These are phyloP conservation scores for Suillus clintonianus DNA, from an alignment of 768 basidiomycete genomes.

Conservation along the genomic window DNA sequence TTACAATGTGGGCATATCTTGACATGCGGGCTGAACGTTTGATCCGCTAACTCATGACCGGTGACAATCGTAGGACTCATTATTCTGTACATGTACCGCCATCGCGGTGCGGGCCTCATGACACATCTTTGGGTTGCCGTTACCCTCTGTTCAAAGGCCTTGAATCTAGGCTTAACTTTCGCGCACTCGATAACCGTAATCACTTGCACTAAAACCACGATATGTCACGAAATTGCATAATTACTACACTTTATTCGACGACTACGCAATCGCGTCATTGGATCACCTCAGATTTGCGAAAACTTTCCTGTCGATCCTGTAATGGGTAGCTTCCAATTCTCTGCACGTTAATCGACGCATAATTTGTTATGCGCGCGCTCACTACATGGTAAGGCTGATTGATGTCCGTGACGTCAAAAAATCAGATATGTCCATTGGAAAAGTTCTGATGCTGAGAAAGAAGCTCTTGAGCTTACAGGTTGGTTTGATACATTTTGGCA, in stretches of 20 bases:
- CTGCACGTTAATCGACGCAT: background rate
- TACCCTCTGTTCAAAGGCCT: background rate
- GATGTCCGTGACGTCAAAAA: background rate
- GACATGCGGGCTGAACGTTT: conserved; percentile 4
- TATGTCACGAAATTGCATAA: conserved; percentile 2
- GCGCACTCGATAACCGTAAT: conserved; percentile 20
- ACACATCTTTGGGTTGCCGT: conserved; percentile 7
- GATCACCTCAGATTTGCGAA: background rate
- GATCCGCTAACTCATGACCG: conserved; percentile 4
- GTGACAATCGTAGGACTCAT: conserved; percentile 55
- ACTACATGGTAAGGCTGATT: background rate
- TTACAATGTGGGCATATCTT: conserved; percentile 59
- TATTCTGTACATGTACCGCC: conserved; percentile 66
- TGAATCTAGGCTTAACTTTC: background rate
- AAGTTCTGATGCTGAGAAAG: background rate
- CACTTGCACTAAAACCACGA: conserved; percentile 5
- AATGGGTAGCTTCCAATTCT: too few species aligned
- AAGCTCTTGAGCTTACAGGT: background rate
- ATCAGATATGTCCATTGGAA: background rate
- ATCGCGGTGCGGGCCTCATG: conserved; percentile 56
- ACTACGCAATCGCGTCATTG: background rate
- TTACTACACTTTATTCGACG: background rate
- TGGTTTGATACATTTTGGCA: background rate
- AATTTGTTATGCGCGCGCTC: background rate
- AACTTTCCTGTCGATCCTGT: background rate